Percentiles rank a stretch among this genome's conserved stretches.
Evolutionary conservation across 352 stramenopile genomes (phyloP).

Genomic region (Phytophthora fragariaefolia): DNA sequence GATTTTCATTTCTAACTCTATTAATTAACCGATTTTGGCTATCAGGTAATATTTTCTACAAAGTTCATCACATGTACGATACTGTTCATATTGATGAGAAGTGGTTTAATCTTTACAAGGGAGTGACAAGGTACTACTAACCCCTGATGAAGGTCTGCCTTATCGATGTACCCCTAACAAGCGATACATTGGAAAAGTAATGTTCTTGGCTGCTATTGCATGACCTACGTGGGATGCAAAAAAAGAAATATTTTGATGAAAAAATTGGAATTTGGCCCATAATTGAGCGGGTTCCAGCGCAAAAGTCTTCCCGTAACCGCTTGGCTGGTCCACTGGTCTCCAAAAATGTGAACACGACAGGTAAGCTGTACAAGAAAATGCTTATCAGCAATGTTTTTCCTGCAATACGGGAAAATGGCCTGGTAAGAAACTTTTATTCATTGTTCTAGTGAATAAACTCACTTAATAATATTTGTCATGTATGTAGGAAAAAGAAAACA

Average conservation of each 20-base stretch:
- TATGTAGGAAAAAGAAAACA: background rate
- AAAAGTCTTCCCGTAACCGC: background rate
- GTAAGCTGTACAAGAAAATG: background rate
- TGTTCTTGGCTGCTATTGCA: background rate
- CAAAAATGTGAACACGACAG: background rate
- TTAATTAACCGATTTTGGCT: too few relatives aligned
- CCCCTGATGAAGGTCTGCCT: background rate
- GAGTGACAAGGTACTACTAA: background rate
- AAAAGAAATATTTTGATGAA: background rate
- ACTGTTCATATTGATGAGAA: background rate
- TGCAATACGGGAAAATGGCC: background rate
- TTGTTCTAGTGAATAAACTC: background rate
- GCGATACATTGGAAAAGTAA: background rate
- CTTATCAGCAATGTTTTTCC: conserved; percentile 5
- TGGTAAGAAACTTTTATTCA: background rate
- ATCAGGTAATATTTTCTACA: too few relatives aligned
- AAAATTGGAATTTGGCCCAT: background rate
- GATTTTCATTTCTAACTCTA: too few relatives aligned
- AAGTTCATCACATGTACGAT: too few relatives aligned
- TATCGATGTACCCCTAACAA: background rate
- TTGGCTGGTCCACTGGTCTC: too few relatives aligned
- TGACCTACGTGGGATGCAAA: too few relatives aligned
- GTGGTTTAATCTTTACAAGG: background rate
- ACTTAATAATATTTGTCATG: background rate
- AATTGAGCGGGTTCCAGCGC: background rate